Evolutionary conservation across 176 grass and related monocot genomes (phyloP), one percentile per base, ranked within the genome.

Genomic region (Dactylis glomerata): DNA sequence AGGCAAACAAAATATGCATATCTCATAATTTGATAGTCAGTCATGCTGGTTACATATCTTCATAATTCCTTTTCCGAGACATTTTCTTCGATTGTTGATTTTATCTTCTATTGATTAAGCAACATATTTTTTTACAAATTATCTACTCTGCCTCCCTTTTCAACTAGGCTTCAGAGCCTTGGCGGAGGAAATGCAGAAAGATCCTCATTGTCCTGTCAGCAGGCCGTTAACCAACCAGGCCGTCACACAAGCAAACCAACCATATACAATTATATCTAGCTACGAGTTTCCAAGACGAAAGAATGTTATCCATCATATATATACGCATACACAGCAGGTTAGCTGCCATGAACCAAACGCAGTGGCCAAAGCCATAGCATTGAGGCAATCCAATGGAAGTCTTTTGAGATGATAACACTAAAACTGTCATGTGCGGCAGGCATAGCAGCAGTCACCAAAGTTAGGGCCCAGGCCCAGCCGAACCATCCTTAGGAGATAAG

Each of bases 261-360:
- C 15, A 30, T 64, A 78, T 46, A 6, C n/a, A 64, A 44, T 27
- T 22, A 61, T 6, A 44, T 26, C 76, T 47, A 9, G 9, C 6
- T 16, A 66, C 5, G 1, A 67, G 56, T 57, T 65, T 65, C 23
- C 27, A 15, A 56, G 5, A 56, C 15, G 24, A 46, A 38, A 28
- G 9, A 27, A 8, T 73, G 23, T 42, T 6, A 74, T 50, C 38
- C 57, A 68, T 51, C 57, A 55, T 47, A n/a, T n/a, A n/a, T n/a
- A n/a, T n/a, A 70, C 13, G 69, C 27, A 23, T 61, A 27, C 2
- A 54, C 5, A 59, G 19, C 68, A 59, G 10, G 58, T 34, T 41
- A 50, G 68, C 52, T 41, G n/a, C 8, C 13, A 68, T 32, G 15
- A 22, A 64, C 22, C 84, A 83, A 73, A 90, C 73, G 26, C 1